Evolutionary conservation across 108 stramenopile species (phyloP), one percentile per base, ranked within the genome.

Genomic region (Conticribra guillardii): DNA sequence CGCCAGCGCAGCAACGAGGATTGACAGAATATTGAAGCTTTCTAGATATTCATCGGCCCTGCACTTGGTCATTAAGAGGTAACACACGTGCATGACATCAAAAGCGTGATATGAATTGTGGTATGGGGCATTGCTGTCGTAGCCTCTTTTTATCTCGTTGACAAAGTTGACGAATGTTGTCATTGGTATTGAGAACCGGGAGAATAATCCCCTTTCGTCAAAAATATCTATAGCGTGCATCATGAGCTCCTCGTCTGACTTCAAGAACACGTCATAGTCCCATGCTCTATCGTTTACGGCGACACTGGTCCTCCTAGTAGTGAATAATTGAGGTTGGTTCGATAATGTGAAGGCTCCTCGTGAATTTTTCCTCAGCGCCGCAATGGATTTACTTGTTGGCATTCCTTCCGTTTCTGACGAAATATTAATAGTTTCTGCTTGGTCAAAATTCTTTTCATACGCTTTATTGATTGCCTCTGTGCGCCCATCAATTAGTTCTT

Each of bases 31-130:
- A 69, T 86, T 76, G 65, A 80, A 65, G 48, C 71, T 82, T 64
- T 82, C 81, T 27, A 82, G 51, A 47, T 78, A 77, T 54, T 69
- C 71, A 37, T 82, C 81, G n/a, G 81, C 81, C 24, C 47, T 48
- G 46, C 81, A 82, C 41, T 68, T 82, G 21, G 75, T 76, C 41
- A 87, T 59, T 22, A 87, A 19, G 28, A 89, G 45, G 64, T 82
- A 84, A 30, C 59, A 74, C 26, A 84, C 71, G 54, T 88, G 89
- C 70, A 85, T 64, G 22, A 90, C 89, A 47, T 81, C 81, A 51
- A 86, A 82, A 9, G 63, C 84, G 54, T 90, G 89, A 37, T 84
- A 51, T 28, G 62, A 80, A 60, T 87, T 90, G 70, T 90, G 89
- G 73, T 87, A 90, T 14, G 82, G 82, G 15, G 82, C 67, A 18